phyloP scores from a whole-genome alignment of 352 stramenopile species.

The Plasmopara muralis region DNA sequence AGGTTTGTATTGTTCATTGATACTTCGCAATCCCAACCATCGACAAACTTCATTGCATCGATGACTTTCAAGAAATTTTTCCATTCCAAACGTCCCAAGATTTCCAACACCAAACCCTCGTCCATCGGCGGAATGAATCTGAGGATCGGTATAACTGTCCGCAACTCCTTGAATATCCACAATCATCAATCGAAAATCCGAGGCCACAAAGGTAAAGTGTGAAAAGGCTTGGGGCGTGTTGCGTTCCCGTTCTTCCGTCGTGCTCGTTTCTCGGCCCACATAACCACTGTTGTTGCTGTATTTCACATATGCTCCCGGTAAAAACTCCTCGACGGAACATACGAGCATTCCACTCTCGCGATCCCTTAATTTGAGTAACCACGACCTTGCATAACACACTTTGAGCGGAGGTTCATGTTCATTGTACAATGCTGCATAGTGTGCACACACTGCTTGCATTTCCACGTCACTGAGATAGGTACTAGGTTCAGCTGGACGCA shows the following conservation, averaged over 20 bases:
- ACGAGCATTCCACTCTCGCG: constrained; percentile 43
- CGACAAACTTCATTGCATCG: constrained; percentile 83
- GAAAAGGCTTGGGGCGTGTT: constrained; percentile 83
- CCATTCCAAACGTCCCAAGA: constrained; percentile 77
- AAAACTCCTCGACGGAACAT: constrained; percentile 72
- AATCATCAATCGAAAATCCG: constrained; percentile 80
- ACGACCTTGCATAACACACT: constrained; percentile 77
- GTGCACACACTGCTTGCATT: constrained; percentile 83
- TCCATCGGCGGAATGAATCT: constrained; percentile 78
- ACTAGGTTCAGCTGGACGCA: constrained; percentile 52
- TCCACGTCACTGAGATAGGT: constrained; percentile 83
- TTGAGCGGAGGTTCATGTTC: constrained; percentile 75
- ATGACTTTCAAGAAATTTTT: constrained; percentile 84
- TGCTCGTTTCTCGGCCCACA: constrained; percentile 70
- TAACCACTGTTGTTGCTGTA: constrained; percentile 86
- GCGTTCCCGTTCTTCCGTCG: constrained; percentile 72
- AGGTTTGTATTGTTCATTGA: constrained; percentile 72
- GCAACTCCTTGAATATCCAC: constrained; percentile 84
- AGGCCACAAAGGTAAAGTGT: constrained; percentile 80
- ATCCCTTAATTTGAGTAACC: constrained; percentile 69
- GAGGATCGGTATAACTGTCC: constrained; percentile 78
- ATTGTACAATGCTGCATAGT: constrained; percentile 84
- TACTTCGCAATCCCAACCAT: constrained; percentile 67
- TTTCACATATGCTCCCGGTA: constrained; percentile 78
- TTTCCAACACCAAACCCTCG: constrained; percentile 80